Base-by-base conservation (phyloP, 176 grass and related monocot genomes). In the Rhipidocladum racemiflorum region DNA sequence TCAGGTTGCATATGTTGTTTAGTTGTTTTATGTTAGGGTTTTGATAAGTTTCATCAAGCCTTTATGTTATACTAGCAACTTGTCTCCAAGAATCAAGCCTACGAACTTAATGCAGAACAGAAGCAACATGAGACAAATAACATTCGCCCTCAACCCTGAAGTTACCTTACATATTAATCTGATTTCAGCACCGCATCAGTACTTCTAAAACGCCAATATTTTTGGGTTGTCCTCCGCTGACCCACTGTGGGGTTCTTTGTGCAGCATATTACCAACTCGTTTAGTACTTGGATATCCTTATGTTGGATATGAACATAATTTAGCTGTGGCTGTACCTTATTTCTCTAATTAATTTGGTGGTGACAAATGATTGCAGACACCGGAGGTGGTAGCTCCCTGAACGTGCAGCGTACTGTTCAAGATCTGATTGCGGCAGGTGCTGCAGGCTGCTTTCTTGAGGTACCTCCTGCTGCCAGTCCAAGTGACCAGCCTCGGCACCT, bases 381-480 rank as follows among this genome's bases (percentile, higher is more conserved):
- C 4, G 83, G 88, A 46, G 88, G 88, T 29, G 88, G 88, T 17
- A 90, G 78, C 49, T 74, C 88, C 84, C 63, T 87, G 9, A 87
- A 87, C 68, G 84, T 90, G 36, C 80, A 87, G 49, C 69, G 88
- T 38, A 87, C 88, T 44, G 74, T 90, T 44, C 78, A 86, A 49
- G 84, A 90, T 49, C 57, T 90, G 59, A 90, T 90, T 53, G 84
- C 74, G 2, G 79, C 88, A 9, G 79, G 84, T 79, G 88, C 88
- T 45, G 84, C 88, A 68, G 88, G 88, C 28, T 87, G 80, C 62
- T 90, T 90, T 27, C 84, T 87, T 20, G 88, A 87, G 84, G 88
- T 90, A 74, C 0, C 20, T 30, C 1, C 13, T 6, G 23, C 48
- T 17, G 23, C n/a, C n/a, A n/a, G n/a, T 70, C 13, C 27, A 20